Evolutionary conservation across 306 rosid genomes (phyloP).

Genomic region (Sicyos edulis): DNA sequence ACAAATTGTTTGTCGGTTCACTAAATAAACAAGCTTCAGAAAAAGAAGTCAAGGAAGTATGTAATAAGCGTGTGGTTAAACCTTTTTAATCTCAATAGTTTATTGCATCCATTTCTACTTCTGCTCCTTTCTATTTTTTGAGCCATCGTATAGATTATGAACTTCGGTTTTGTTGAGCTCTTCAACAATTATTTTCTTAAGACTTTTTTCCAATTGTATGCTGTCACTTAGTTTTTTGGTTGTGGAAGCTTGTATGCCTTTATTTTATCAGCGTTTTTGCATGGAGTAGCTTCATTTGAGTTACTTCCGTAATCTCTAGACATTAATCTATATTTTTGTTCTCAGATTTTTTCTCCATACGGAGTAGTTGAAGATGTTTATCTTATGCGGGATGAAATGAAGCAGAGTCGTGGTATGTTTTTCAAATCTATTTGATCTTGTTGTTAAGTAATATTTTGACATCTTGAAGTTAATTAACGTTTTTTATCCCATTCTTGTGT

Average conservation of each 20-base stretch:
- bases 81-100: neutral
- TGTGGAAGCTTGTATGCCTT: neutral
- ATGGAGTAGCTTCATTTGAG: neutral
- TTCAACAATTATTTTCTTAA: neutral
- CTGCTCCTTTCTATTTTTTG: neutral
- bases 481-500: neutral
- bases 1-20: constrained; percentile 94
- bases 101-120: neutral
- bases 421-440: constrained; percentile 24
- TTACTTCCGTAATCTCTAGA: constrained; percentile 6
- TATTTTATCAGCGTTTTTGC: neutral
- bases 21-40: constrained; percentile 79
- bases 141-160: neutral
- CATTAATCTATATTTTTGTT: constrained; percentile 29
- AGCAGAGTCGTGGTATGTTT: constrained; percentile 84
- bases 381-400: constrained; percentile 90
- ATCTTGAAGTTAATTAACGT: neutral
- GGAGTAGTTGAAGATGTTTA: constrained; percentile 94
- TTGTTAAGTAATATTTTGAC: neutral
- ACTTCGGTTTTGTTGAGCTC: constrained; percentile 1
- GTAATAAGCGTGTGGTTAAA: constrained; percentile 22
- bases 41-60: constrained; percentile 88
- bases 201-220: neutral
- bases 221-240: neutral
- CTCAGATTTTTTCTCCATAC: constrained; percentile 73